Base-by-base conservation (phyloP, 208 protist species). In the Leishmania tropica region DNA sequence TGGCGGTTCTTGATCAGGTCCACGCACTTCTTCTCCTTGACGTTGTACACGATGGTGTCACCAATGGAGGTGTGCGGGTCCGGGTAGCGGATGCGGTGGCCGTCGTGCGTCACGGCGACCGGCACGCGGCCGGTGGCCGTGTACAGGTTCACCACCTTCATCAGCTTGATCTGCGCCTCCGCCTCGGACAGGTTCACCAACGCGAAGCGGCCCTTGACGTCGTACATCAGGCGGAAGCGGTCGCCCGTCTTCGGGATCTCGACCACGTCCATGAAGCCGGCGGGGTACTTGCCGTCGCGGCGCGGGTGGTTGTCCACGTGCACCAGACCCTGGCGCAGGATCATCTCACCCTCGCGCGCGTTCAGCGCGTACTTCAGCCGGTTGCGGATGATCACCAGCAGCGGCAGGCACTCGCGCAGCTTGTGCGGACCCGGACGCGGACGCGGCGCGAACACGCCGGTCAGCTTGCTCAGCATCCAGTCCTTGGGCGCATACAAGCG, bases 391-490 rank as follows among this genome's bases (percentile, higher is more conserved):
- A 97, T 95, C 75, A 97, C 90, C 82, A 97, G 74, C 62, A 97
- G 92, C 53, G 94, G 90, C 64, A 97, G 83, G 87, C 91, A 95
- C 87, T 97, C 94, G 73, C 94, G 92, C 24, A 99, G 84, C 94
- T 99, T 99, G 97, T 99, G 99, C 76, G 99, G 99, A 80, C 99
- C 99, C 76, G 97, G 47, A 31, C 96, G 97, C 48, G 99, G 99
- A 78, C 95, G 93, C 78, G 99, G 99, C 17, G 99, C 99, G 76
- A 94, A 99, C 75, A 98, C 92, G 81, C 99, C 99, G 76, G 96
- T 96, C 77, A 99, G 94, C 95, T 99, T 99, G 94, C 98, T 98
- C 68, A 99, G 94, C 99, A 99, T 99, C 99, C 99, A 99, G 92
- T 99, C 98, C 81, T 96, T 96, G 79, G 99, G 99, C 72, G 99